Percentiles rank a stretch among this genome's conserved stretches.
Evolutionary conservation across 2,329 filamentous ascomycete genomes (phyloP).

Genomic region (Fusarium nodosum): DNA sequence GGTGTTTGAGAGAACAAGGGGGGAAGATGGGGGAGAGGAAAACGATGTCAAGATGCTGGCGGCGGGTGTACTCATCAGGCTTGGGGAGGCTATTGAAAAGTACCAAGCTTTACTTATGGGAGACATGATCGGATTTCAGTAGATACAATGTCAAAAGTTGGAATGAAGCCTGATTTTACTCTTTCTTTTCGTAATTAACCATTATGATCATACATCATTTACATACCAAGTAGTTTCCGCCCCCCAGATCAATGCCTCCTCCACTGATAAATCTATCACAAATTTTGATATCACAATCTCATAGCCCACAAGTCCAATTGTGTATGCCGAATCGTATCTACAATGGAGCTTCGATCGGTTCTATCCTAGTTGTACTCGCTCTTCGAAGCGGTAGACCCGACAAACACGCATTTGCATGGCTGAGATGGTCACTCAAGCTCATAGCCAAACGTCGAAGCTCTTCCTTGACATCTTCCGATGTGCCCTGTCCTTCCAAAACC

Average conservation of each 20-base stretch:
- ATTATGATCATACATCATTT: conserved; percentile 28
- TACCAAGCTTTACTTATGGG: conserved; percentile 84
- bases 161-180: conserved; percentile 1
- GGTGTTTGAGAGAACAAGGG: conserved; percentile 75
- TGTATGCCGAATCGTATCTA: neutral
- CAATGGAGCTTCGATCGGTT: conserved; percentile 45
- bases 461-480: conserved; percentile 64
- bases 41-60: conserved; percentile 83
- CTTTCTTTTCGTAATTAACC: conserved; percentile 36
- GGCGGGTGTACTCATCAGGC: conserved; percentile 81
- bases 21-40: conserved; percentile 73
- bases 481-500: conserved; percentile 68
- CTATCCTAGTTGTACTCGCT: conserved; percentile 52
- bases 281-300: conserved; percentile 1
- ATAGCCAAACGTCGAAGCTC: conserved; percentile 65
- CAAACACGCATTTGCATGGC: conserved; percentile 61
- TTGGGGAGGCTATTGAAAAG: conserved; percentile 85
- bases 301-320: neutral
- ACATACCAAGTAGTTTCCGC: conserved; percentile 4
- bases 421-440: conserved; percentile 64
- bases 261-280: neutral
- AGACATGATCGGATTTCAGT: conserved; percentile 65
- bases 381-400: conserved; percentile 57
- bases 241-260: conserved; percentile 2
- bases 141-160: neutral